These are phyloP conservation scores for Capronia epimyces DNA, from an alignment of 2,329 filamentous ascomycete genomes.

Conservation along the genomic window DNA sequence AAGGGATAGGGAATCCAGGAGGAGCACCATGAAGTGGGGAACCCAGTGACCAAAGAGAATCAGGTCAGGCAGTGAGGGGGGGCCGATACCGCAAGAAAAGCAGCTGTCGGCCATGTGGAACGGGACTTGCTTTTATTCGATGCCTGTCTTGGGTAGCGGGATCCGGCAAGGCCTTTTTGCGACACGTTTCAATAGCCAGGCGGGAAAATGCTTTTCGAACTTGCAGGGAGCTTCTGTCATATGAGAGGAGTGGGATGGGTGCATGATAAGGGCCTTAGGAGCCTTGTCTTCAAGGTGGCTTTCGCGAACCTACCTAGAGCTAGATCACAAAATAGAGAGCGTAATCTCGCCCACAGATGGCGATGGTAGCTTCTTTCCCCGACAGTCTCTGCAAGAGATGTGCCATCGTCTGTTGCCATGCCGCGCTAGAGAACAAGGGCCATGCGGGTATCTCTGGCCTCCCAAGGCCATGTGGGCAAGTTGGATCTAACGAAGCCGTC, in stretches of 20 bases:
- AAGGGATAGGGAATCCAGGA: conserved; percentile 38
- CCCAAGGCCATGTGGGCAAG: too few relatives aligned
- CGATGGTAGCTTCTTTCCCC: too few relatives aligned
- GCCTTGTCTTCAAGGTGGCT: background rate
- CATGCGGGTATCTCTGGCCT: too few relatives aligned
- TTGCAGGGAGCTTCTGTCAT: background rate
- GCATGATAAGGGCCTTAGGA: background rate
- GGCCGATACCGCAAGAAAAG: background rate
- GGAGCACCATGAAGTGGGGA: background rate
- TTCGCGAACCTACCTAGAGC: background rate
- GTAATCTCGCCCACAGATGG: too few relatives aligned
- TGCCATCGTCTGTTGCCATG: too few relatives aligned
- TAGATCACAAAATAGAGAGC: background rate
- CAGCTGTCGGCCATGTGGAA: background rate
- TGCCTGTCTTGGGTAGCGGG: background rate
- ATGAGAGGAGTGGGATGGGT: background rate
- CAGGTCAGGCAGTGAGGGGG: background rate
- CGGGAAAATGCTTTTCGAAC: background rate
- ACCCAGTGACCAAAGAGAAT: background rate
- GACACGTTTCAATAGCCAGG: background rate
- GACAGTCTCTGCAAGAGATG: too few relatives aligned
- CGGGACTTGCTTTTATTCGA: background rate
- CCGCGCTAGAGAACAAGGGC: too few relatives aligned
- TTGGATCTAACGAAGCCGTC: too few relatives aligned
- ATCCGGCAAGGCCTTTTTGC: background rate